Evolutionary conservation across 139 green algal genomes (phyloP), one percentile per base, ranked within the genome.

Genomic region (Chlamydomonas sp.): DNA sequence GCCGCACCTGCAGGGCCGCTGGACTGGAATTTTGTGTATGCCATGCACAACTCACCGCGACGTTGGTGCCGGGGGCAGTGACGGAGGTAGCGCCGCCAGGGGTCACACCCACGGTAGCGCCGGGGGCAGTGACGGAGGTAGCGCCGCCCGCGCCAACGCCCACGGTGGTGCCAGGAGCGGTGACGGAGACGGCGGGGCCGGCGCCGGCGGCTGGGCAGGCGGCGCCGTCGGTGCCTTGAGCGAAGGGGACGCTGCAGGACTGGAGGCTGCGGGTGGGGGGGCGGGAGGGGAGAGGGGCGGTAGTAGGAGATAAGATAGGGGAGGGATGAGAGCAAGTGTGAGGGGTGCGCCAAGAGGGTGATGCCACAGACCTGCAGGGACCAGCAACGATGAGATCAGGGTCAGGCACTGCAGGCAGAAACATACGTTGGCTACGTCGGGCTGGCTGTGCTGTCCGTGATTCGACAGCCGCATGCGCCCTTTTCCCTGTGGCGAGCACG

Each of bases 251-350:
- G 49, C 49, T 49, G 74, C 83, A 88, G 14, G 73, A 58, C 73
- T 88, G 73, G 31, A 88, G 83, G 12, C 83, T 88, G 83, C 67
- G n/a, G 67, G 80, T n/a, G 62, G 9, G 16, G 63, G 62, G 5
- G 5, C 7, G 14, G 4, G 31, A 4, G 75, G 73, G 49, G 66
- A 10, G 12, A 14, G 66, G 66, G 10, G 66, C 10, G 66, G 66
- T 14, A 14, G 66, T 14, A 71, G 66, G 66, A 18, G 10, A 71
- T 10, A 18, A 14, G 66, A 71, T 14, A 18, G 10, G 10, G 66
- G 10, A 18, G 66, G 10, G 12, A 18, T 71, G 66, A 10, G 10
- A 71, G 10, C 10, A 71, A 18, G 12, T 71, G 66, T 71, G 66
- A 71, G 12, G 12, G 12, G 66, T 10, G 66, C 9, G 66, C 12